These are phyloP conservation scores for Lipomyces mesembrius DNA, from an alignment of 805 yeast species.

Conservation along the genomic window DNA sequence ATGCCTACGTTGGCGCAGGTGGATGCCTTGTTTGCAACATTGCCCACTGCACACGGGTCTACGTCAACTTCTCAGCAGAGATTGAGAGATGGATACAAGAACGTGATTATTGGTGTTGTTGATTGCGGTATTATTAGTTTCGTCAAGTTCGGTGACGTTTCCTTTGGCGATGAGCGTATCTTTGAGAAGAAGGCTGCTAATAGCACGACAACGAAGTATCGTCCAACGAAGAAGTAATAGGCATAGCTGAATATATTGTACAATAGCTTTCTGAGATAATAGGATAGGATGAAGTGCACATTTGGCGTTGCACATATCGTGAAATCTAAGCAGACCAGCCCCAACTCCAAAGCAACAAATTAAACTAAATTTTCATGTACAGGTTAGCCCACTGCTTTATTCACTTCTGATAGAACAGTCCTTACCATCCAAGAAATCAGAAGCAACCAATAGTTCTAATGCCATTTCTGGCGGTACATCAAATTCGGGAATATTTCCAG, in stretches of 20 bases:
- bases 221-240: neutral
- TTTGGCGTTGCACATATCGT: neutral
- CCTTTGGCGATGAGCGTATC: constrained; percentile 38
- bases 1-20: constrained; percentile 47
- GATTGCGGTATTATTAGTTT: constrained; percentile 78
- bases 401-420: neutral
- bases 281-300: neutral
- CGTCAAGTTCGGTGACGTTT: constrained; percentile 47
- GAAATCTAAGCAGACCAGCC: neutral
- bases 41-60: constrained; percentile 33
- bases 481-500: constrained; percentile 73
- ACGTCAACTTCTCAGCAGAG: constrained; percentile 39
- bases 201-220: constrained; percentile 5
- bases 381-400: neutral
- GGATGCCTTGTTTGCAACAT: constrained; percentile 43
- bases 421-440: constrained; percentile 75
- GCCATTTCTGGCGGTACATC: constrained; percentile 94
- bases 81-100: constrained; percentile 59
- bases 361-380: neutral
- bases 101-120: constrained; percentile 67
- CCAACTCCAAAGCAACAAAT: neutral
- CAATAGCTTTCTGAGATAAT: neutral
- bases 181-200: constrained; percentile 5
- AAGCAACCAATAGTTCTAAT: constrained; percentile 85
- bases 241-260: neutral